These are phyloP conservation scores for Saposhnikovia divaricata DNA, from an alignment of 129 eudicot species.

Conservation along the genomic window DNA sequence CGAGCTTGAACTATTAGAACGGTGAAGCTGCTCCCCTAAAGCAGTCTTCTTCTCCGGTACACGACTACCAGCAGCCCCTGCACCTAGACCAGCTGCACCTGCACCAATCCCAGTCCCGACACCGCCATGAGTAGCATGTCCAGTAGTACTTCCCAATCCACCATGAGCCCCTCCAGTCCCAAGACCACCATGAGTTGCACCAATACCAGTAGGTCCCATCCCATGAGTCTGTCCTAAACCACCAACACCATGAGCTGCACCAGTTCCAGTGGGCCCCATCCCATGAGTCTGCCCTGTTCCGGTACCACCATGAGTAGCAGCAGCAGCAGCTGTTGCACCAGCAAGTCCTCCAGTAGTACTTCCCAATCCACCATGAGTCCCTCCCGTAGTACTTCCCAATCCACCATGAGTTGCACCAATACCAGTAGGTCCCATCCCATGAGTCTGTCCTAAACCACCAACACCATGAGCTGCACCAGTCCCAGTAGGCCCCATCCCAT, in stretches of 20 bases:
- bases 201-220: no score
- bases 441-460: background rate
- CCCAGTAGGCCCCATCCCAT: background rate
- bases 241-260: no score
- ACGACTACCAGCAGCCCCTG: background rate
- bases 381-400: background rate
- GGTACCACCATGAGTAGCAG: background rate
- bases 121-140: background rate
- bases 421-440: background rate
- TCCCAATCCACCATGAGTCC: background rate
- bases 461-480: background rate
- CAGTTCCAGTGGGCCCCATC: no score
- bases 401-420: background rate
- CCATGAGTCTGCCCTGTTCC: background rate
- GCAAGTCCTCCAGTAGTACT: background rate
- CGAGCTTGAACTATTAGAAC: background rate
- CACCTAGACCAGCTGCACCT: background rate
- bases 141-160: background rate
- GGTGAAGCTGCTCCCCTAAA: conserved; percentile 3
- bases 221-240: no score
- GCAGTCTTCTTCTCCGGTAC: background rate
- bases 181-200: background rate
- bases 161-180: background rate
- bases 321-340: no score
- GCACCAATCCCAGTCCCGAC: background rate